Base-by-base conservation (phyloP, 495 filamentous ascomycete species). In the Xylona heveae region DNA sequence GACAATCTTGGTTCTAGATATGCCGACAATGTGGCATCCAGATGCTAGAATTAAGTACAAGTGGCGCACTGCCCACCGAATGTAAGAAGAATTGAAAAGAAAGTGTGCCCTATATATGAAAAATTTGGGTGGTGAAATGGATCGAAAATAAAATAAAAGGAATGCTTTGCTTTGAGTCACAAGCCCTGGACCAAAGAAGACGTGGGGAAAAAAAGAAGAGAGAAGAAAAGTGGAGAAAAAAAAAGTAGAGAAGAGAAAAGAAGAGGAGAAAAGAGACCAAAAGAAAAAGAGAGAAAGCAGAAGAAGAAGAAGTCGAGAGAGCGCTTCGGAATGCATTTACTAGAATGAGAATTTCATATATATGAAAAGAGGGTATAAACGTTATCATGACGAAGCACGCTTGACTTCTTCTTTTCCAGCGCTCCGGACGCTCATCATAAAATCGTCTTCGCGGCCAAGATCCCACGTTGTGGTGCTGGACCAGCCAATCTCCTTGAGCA, bases 371-470 rank as follows among this genome's bases (percentile, higher is more conserved):
- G 23, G 10, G 21, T 13, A 12, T 17, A 5, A 13, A 31, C 3
- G 9, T 14, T 9, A 31, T 18, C 10, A 31, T 31, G 16, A 31
- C 29, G 10, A 10, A 13, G n/a, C 20, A 31, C 16, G 4, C 12
- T 17, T n/a, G n/a, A 13, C 40, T 31, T 59, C 56, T 17, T 64
- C 69, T 47, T 78, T 83, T 21, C 78, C 76, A 8, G 74, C 76
- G 12, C 58, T 62, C 37, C 74, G 56, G n/a, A 85, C 66, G 28
- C 54, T 55, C 17, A 49, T 45, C 57, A 85, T 76, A 49, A 82
- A 83, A 1, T 60, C 61, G 34, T 85, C 75, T 35, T 74, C 71
- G 25, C 55, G 54, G 1, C 71, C 62, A 30, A 55, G 33, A 12
- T 36, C 27, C 31, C 44, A 41, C 17, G 34, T 50, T 54, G 12